phyloP scores from a whole-genome alignment of 768 basidiomycete genomes.

The Suillus clintonianus region DNA sequence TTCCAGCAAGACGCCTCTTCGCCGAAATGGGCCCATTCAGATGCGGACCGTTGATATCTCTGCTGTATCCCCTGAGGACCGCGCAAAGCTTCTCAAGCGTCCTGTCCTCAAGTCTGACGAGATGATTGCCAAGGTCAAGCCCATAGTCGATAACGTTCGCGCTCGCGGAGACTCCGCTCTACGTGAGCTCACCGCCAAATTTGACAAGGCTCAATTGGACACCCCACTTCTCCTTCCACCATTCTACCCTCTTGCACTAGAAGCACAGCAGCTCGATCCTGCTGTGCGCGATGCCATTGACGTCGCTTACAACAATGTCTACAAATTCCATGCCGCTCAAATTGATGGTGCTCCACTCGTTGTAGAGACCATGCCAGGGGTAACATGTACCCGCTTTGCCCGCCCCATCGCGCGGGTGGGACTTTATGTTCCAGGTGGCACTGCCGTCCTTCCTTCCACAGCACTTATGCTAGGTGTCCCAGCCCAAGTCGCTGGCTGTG shows the following conservation, averaged over 20 bases:
- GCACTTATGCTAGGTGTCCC: slow-evolving; percentile 98
- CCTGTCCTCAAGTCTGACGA: slow-evolving; percentile 77
- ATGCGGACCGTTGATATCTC: slow-evolving; percentile 77
- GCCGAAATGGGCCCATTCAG: slow-evolving; percentile 54
- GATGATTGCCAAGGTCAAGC: slow-evolving; percentile 82
- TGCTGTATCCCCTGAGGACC: slow-evolving; percentile 48
- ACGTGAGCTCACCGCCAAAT: slow-evolving; percentile 87
- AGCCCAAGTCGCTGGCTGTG: slow-evolving; percentile 95
- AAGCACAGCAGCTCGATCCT: slow-evolving; percentile 60
- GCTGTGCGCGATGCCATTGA: slow-evolving; percentile 83
- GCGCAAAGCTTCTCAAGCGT: slow-evolving; percentile 74
- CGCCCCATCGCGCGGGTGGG: slow-evolving; percentile 96
- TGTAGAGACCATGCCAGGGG: slow-evolving; percentile 98
- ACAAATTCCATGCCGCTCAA: slow-evolving; percentile 90
- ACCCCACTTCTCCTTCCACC: slow-evolving; percentile 79
- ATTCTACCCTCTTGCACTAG: slow-evolving; percentile 48
- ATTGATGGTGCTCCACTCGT: slow-evolving; percentile 65
- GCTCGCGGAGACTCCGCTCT: slow-evolving; percentile 83
- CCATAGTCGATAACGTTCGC: slow-evolving; percentile 90
- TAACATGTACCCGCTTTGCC: slow-evolving; percentile 92
- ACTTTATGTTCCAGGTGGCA: slow-evolving; percentile 96
- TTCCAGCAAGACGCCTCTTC: slow-evolving; percentile 18
- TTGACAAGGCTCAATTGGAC: slow-evolving; percentile 78
- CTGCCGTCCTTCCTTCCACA: slow-evolving; percentile 93
- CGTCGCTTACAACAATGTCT: slow-evolving; percentile 87